Percentiles rank a stretch among this genome's conserved stretches.
These are phyloP conservation scores for Globisporangium echinulatum DNA, from an alignment of 352 stramenopile genomes.

Conservation along the genomic window DNA sequence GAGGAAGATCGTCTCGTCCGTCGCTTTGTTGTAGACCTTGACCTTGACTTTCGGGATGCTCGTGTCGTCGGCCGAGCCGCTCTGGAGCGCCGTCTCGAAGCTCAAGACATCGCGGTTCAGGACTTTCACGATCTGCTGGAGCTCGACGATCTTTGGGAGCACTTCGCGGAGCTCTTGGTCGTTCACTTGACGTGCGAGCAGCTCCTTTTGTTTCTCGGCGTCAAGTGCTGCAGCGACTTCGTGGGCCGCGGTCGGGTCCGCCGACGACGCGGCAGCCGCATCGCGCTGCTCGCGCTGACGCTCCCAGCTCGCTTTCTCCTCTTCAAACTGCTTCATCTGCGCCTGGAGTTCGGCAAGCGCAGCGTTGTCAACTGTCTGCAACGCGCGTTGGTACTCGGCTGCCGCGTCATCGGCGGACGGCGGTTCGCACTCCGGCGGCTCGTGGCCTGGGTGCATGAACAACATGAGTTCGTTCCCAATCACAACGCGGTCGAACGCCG, in stretches of 20 bases:
- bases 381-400: conserved; percentile 80
- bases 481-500: conserved; percentile 67
- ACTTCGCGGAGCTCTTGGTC: conserved; percentile 91
- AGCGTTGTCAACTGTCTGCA: conserved; percentile 66
- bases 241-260: conserved; percentile 19
- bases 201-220: conserved; percentile 54
- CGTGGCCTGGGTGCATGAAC: conserved; percentile 57
- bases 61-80: conserved; percentile 40
- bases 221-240: conserved; percentile 25
- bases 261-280: conserved; percentile 13
- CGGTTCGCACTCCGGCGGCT: conserved; percentile 36
- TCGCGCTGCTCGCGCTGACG: conserved; percentile 62
- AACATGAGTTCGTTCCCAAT: conserved; percentile 87
- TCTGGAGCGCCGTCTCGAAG: conserved; percentile 89
- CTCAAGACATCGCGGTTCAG: conserved; percentile 88
- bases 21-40: conserved; percentile 85
- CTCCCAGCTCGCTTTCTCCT: conserved; percentile 87
- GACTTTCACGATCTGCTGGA: conserved; percentile 88
- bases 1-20: conserved; percentile 88
- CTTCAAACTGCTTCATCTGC: conserved; percentile 86
- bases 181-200: conserved; percentile 70
- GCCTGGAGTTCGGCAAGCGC: conserved; percentile 83
- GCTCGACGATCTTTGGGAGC: conserved; percentile 88
- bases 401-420: conserved; percentile 82
- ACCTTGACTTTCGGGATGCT: conserved; percentile 86